Conservation (phyloP, 306 rosid species). For the Inga oerstediana region DNA sequence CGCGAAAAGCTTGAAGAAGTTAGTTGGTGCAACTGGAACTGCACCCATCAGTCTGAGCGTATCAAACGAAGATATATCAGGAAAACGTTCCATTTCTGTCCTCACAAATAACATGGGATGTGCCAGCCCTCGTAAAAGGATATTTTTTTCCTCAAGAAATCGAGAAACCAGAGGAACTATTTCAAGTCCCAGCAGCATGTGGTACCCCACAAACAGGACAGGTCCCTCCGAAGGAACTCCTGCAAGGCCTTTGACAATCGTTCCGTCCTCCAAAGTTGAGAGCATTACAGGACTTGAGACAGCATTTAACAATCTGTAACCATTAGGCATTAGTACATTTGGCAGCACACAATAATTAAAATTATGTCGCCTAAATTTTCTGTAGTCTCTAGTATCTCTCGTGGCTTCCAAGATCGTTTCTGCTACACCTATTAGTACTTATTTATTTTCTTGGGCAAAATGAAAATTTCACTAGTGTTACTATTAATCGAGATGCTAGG, state of each 20-base stretch:
- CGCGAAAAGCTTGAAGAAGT: conserved; percentile 77
- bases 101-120: conserved; percentile 70
- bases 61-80: conserved; percentile 57
- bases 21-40: conserved; percentile 69
- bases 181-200: conserved; percentile 88
- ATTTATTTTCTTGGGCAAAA: background rate
- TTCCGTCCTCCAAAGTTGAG: conserved; percentile 82
- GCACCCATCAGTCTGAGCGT: conserved; percentile 71
- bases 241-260: conserved; percentile 72
- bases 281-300: conserved; percentile 71
- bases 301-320: conserved; percentile 44
- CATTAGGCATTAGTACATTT: background rate
- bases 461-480: background rate
- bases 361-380: conserved; percentile 4
- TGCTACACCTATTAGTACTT: background rate
- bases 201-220: conserved; percentile 87
- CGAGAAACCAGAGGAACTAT: conserved; percentile 52
- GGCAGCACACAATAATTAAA: too few species aligned
- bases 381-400: background rate
- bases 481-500: background rate
- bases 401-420: background rate
- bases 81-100: conserved; percentile 42
- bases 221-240: conserved; percentile 95
- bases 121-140: conserved; percentile 77
- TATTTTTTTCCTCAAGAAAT: conserved; percentile 55